These are phyloP conservation scores for Sparassis latifolia DNA, from an alignment of 1,284 basidiomycete genomes.

Conservation along the genomic window DNA sequence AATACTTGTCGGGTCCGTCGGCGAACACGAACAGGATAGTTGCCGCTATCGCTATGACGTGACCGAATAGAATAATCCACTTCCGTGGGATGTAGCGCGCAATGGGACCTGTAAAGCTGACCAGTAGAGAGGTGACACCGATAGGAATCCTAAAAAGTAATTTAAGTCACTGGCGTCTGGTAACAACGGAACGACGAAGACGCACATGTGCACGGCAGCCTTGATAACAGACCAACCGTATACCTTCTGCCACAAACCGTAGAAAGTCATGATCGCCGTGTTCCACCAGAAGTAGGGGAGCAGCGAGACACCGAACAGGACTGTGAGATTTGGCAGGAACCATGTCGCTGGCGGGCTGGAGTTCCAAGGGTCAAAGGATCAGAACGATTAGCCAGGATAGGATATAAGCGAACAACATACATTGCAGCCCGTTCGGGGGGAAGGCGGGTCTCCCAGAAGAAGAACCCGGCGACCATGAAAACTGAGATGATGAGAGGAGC, in stretches of 20 bases:
- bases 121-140: conserved; percentile 4
- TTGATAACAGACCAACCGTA: conserved; percentile 12
- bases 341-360: conserved; percentile 15
- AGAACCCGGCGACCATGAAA: conserved; percentile 28
- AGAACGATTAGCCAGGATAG: too few relatives aligned
- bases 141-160: conserved; percentile 5
- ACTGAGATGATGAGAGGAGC: conserved; percentile 31
- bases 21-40: conserved; percentile 13
- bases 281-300: conserved; percentile 15
- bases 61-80: conserved; percentile 11
- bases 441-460: conserved; percentile 32
- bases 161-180: too few relatives aligned
- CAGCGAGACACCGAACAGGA: conserved; percentile 11
- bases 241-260: conserved; percentile 9
- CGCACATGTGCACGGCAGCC: conserved; percentile 12
- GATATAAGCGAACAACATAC: conserved; percentile 15
- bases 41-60: conserved; percentile 7
- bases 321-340: conserved; percentile 13
- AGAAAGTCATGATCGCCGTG: conserved; percentile 6
- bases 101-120: conserved; percentile 1
- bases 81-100: conserved; percentile 5
- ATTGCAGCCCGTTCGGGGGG: conserved; percentile 28
- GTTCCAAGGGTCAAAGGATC: background rate
- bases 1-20: conserved; percentile 10
- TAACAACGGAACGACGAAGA: background rate